Evolutionary conservation across 257 asterid species (phyloP), one percentile per base, ranked within the genome.

Genomic region (Plantago ovata): DNA sequence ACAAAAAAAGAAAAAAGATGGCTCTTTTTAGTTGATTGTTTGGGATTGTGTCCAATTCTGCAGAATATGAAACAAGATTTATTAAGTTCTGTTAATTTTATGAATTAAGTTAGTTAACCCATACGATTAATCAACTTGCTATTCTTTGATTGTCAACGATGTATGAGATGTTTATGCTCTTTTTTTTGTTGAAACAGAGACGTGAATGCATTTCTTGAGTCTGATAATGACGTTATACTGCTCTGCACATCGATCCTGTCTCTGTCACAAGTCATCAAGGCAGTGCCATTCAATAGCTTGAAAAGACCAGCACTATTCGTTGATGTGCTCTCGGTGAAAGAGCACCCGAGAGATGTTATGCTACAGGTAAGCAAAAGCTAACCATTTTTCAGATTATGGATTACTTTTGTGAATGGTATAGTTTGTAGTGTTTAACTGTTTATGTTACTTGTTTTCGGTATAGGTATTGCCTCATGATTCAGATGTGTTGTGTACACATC

Each of bases 251-350:
- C 98, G 6, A 87, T 91, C 58, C 33, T 87, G 47, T 91, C 98
- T 46, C 71, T 79, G 20, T 71, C 91, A 11, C 71, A 70, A 73
- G 95, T 87, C 24, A 71, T 87, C 23, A 74, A 81, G 42, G 68
- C 89, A 14, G 71, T 83, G 58, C 83, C 93, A 3, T 73, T 87
- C 57, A 16, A 57, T 56, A 39, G 69, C 66, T 56, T 91, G 65
- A 79, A 68, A 36, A 67, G 41, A 21, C 87, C 91, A 4, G 67
- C 92, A 1, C 85, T 91, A 38, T 87, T 91, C 18, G 94, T 61
- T 7, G 98, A 91, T 75, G 98, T 90, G 19, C 86, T 86, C 10
- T 90, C 98, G 0, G 98, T 90, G 38, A 90, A 90, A 65, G 95
- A 90, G 67, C 47, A 79, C 49, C 95, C 98, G 3, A 76, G 82